A percentile compares a stretch with the other conserved stretches of the same genome.
phyloP scores from a whole-genome alignment of 2,329 filamentous ascomycete species.

The Penicillium occitanis region DNA sequence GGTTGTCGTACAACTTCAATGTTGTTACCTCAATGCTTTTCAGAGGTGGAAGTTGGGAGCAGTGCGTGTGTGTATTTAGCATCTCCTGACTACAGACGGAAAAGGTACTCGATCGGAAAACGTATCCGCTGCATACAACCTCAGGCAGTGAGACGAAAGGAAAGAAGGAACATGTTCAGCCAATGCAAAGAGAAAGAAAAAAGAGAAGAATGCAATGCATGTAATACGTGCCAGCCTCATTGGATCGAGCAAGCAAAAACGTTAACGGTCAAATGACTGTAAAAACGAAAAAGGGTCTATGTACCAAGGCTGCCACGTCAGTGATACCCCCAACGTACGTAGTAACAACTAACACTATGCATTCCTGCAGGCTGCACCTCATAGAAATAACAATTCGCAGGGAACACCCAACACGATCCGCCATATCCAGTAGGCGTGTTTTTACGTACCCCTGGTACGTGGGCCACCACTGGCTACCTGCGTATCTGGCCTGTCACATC shows the following conservation, averaged over 20 bases:
- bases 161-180: neutral
- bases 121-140: neutral
- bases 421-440: neutral
- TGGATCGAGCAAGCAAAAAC: neutral
- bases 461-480: neutral
- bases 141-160: neutral
- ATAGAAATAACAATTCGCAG: no score
- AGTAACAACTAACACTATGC: neutral
- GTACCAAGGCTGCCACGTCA: constrained; percentile 1
- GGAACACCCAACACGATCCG: neutral
- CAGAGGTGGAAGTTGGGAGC: neutral
- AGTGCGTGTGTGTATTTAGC: neutral
- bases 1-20: neutral
- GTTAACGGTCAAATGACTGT: neutral
- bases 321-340: neutral
- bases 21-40: neutral
- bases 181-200: neutral
- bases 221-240: neutral
- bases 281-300: neutral
- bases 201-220: neutral
- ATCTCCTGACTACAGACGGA: neutral
- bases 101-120: neutral
- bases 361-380: neutral
- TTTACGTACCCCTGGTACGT: neutral
- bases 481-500: neutral